phyloP scores from a whole-genome alignment of 768 basidiomycete species.

The Auriculariales sp. region DNA sequence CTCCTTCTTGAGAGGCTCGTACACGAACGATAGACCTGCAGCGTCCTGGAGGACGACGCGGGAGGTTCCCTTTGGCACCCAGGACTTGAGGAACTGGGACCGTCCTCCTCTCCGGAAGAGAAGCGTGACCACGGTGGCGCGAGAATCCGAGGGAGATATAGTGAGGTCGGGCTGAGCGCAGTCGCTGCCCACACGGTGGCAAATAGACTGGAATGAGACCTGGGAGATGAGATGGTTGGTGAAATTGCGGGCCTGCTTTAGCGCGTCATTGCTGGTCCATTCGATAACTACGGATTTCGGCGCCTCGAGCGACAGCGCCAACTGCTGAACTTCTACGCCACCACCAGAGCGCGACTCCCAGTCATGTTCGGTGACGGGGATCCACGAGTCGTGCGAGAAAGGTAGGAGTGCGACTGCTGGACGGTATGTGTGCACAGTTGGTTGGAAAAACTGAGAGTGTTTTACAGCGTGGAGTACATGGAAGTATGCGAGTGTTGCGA shows the following conservation, averaged over 20 bases:
- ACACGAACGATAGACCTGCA: conserved; percentile 32
- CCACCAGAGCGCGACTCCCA: conserved; percentile 27
- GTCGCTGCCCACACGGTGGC: conserved; percentile 25
- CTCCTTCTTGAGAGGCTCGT: conserved; percentile 32
- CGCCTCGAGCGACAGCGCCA: conserved; percentile 43
- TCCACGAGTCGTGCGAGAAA: conserved; percentile 38
- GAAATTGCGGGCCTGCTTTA: conserved; percentile 22
- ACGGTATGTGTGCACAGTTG: conserved; percentile 23
- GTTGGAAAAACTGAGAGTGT: conserved; percentile 64
- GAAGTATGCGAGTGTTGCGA: conserved; percentile 90
- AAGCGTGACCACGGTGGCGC: conserved; percentile 31
- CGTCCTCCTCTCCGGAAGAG: conserved; percentile 34
- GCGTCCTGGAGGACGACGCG: neutral
- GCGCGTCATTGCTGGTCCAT: conserved; percentile 4
- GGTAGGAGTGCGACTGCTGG: conserved; percentile 42
- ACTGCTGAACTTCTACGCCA: conserved; percentile 57
- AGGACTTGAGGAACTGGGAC: conserved; percentile 29
- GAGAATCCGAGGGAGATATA: conserved; percentile 18
- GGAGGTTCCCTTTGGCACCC: neutral
- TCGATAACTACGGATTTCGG: conserved; percentile 1
- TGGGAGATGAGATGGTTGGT: conserved; percentile 31
- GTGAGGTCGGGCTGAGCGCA: conserved; percentile 25
- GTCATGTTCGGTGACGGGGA: conserved; percentile 37
- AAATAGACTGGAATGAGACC: conserved; percentile 32
- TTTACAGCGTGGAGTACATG: conserved; percentile 85